Base-by-base conservation (phyloP, 164 flowering plant genomes). In the Aristolochia contorta region DNA sequence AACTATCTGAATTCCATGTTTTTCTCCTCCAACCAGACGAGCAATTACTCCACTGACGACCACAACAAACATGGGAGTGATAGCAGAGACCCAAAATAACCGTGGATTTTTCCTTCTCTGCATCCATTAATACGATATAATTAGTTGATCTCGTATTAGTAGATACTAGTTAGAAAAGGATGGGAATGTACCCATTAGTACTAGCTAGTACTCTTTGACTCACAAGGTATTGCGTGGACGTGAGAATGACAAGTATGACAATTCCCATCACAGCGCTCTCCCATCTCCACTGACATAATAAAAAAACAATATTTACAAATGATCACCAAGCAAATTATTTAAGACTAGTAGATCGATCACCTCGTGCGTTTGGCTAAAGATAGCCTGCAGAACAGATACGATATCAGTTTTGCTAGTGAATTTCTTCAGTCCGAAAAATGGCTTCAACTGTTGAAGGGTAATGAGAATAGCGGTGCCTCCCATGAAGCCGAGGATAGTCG, bases 401-500 rank as follows among this genome's bases (percentile, higher is more conserved):
- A 89, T 70, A 70, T 88, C 87, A 1, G 96, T 92, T 19, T 83
- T 65, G 2, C 59, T 19, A 0, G 98, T 86, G 53, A 92, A 90
- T 61, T 84, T 82, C 18, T 14, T 45, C 64, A 92, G 22, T 7
- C 97, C 98, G 59, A 92, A 62, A 23, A 89, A n/a, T 33, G 90
- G 96, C 62, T 92, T 92, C 69, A 92, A 49, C 66, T 92, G 98
- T 59, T 92, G 97, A 23, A 89, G 71, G 62, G 57, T 37, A 37
- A 37, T 37, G 43, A 37, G 43, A 37, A 37, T 37, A 10, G 9
- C 71, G 71, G 74, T 89, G 12, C 98, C 98, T 49, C 89, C 98
- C 96, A 87, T 89, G 76, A 89, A 92, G 7, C 98, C 98, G 22
- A 82, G 74, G 0, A 89, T 72, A 9, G 87, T 89, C 0, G 96